These are phyloP conservation scores for Gaultheria prostrata DNA, from an alignment of 148 eudicot genomes.

Conservation along the genomic window DNA sequence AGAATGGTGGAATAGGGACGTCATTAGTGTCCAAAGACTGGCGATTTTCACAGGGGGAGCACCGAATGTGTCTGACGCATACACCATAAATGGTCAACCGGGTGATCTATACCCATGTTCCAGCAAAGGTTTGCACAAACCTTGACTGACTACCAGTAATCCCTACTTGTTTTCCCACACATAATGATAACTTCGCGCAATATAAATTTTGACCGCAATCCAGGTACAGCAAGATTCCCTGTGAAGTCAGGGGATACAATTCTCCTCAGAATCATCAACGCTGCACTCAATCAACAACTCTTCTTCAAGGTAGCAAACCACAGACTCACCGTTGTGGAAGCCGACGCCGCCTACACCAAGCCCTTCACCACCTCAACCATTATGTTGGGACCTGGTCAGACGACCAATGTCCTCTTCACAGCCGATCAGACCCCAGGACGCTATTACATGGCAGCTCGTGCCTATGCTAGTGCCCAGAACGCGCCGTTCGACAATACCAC, in stretches of 20 bases:
- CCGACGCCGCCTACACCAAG: slow-evolving; percentile 59
- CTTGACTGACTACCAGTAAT: background rate
- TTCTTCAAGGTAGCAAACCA: slow-evolving; percentile 69
- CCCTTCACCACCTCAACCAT: slow-evolving; percentile 56
- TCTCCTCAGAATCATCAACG: slow-evolving; percentile 68
- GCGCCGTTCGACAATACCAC: slow-evolving; percentile 67
- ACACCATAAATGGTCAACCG: slow-evolving; percentile 75
- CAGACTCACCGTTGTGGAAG: slow-evolving; percentile 63
- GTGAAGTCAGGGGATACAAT: slow-evolving; percentile 58
- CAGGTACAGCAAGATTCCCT: slow-evolving; percentile 46
- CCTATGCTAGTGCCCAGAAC: slow-evolving; percentile 50
- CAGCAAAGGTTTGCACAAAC: slow-evolving; percentile 45
- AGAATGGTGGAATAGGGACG: slow-evolving; percentile 80
- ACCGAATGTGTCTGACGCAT: slow-evolving; percentile 70
- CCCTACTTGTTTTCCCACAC: background rate
- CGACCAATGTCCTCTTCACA: slow-evolving; percentile 62
- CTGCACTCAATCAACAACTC: slow-evolving; percentile 78
- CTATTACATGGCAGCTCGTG: slow-evolving; percentile 72
- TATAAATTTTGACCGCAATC: slow-evolving; percentile 10
- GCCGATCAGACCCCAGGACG: slow-evolving; percentile 57
- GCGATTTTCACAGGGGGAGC: slow-evolving; percentile 59
- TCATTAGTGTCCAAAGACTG: slow-evolving; percentile 50
- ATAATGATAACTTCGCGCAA: background rate
- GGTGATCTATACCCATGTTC: slow-evolving; percentile 69
- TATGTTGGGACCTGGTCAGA: slow-evolving; percentile 79